These are phyloP conservation scores for Dendrothele bispora DNA, from an alignment of 768 basidiomycete species.

Conservation along the genomic window DNA sequence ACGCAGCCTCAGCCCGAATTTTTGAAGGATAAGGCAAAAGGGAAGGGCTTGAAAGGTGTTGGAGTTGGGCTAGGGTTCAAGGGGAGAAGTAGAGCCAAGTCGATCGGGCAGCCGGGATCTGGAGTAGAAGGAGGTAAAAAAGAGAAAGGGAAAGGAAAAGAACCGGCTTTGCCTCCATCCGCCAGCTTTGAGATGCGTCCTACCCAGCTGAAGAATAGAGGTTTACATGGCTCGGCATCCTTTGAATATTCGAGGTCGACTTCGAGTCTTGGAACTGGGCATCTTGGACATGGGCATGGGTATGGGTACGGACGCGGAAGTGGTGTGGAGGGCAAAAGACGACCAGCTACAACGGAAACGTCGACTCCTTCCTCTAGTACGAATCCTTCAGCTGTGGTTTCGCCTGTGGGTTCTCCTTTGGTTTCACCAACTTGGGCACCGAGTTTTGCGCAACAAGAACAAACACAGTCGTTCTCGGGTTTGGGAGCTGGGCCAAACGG, in stretches of 20 bases:
- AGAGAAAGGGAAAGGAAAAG: not conserved
- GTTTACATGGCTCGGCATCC: not conserved
- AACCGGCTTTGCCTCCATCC: conserved; percentile 1
- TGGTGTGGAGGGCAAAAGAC: too few relatives aligned
- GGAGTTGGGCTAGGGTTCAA: too few relatives aligned
- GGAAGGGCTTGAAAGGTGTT: conserved; percentile 32
- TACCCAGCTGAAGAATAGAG: too few relatives aligned
- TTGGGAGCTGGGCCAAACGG: too few relatives aligned
- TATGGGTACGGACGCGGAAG: conserved; percentile 3
- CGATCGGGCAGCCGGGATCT: conserved; percentile 50
- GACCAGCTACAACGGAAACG: too few relatives aligned
- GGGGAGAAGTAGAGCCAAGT: too few relatives aligned
- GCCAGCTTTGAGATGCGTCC: too few relatives aligned
- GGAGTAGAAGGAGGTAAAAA: conserved; percentile 40
- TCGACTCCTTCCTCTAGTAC: too few relatives aligned
- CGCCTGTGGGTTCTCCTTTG: not conserved
- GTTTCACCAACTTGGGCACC: not conserved
- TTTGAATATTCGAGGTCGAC: not conserved
- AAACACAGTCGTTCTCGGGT: not conserved
- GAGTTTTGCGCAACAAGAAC: not conserved
- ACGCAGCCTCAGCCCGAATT: conserved; percentile 48
- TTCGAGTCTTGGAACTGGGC: too few relatives aligned
- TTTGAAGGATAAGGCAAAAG: conserved; percentile 35
- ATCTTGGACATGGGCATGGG: conserved; percentile 13
- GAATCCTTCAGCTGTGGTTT: too few relatives aligned